Base-by-base conservation (phyloP, 805 yeast species). In the Candida corydali region DNA sequence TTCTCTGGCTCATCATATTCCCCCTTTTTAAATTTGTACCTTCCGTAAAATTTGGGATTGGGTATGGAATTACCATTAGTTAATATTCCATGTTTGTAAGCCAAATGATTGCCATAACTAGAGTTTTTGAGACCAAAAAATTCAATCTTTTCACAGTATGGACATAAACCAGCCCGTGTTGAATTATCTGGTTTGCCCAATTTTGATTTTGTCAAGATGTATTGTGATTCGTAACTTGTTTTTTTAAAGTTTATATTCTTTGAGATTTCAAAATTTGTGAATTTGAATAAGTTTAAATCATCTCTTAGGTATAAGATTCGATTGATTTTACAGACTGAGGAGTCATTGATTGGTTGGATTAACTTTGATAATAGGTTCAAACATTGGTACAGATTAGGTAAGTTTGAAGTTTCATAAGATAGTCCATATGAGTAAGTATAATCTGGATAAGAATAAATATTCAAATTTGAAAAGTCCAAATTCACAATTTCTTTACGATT, bases 51-150 rank as follows among this genome's bases (percentile, higher is more conserved):
- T 6, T 58, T 34, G 2, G 61, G 63, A 30, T 61, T 60, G 0
- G 66, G 66, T 2, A 55, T 54, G 14, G 55, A 44, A 31, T 44
- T 53, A 22, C 56, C 57, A 40, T 57, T 57, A 28, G 63, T 56
- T 23, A 50, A 52, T 5, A 61, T 49, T 4, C 66, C 66, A 42
- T 61, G 66, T 37, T 57, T 62, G 29, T 56, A 44, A 4, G 65
- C 56, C 42, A 61, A 43, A 39, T 60, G 66, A 5, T 62, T 53
- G 5, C 59, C 49, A 37, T 60, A 61, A 29, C 56, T 52, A 6
- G 61, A 54, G 45, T 61, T 60, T 37, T 59, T 59, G 42, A 56
- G 52, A 2, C 63, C 61, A 16, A 54, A 44, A 36, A 61, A 60
- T 38, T 51, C 50, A 14, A 60, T 52, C 14, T 40, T 37, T 14